Conservation (phyloP, 2,329 filamentous ascomycete genomes). For the Dactylellina parvicollis region DNA sequence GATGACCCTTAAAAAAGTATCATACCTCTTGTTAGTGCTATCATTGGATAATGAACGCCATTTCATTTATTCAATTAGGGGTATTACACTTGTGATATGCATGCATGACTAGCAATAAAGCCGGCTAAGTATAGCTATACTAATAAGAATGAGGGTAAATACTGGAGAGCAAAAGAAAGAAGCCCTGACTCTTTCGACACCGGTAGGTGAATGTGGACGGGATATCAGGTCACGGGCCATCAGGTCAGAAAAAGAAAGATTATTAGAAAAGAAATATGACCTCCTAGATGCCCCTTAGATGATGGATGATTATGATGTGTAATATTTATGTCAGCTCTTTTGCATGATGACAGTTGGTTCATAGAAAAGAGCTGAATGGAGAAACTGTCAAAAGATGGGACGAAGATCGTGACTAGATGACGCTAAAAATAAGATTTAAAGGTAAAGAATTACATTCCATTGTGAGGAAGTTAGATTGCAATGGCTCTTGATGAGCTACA, state of each 20-base stretch:
- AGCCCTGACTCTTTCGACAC: no score
- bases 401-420: constrained; percentile 5
- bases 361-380: constrained; percentile 6
- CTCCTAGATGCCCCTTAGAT: constrained; percentile 8
- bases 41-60: constrained; percentile 20
- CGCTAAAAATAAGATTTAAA: constrained; percentile 12
- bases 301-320: no score
- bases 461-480: not conserved
- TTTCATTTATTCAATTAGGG: constrained; percentile 16
- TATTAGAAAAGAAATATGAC: not conserved
- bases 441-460: not conserved
- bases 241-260: no score
- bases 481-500: not conserved
- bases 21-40: constrained; percentile 2
- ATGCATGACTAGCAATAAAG: constrained; percentile 15
- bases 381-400: not conserved
- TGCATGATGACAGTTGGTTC: not conserved
- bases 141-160: constrained; percentile 24
- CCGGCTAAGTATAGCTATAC: constrained; percentile 26
- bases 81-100: constrained; percentile 23
- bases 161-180: constrained; percentile 12
- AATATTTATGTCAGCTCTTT: constrained; percentile 3
- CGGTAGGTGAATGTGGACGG: no score
- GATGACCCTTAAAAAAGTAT: constrained; percentile 6
- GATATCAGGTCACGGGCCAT: no score